phyloP scores from a whole-genome alignment of 441 rosid species.

The Pelargonium cotyledonis region DNA sequence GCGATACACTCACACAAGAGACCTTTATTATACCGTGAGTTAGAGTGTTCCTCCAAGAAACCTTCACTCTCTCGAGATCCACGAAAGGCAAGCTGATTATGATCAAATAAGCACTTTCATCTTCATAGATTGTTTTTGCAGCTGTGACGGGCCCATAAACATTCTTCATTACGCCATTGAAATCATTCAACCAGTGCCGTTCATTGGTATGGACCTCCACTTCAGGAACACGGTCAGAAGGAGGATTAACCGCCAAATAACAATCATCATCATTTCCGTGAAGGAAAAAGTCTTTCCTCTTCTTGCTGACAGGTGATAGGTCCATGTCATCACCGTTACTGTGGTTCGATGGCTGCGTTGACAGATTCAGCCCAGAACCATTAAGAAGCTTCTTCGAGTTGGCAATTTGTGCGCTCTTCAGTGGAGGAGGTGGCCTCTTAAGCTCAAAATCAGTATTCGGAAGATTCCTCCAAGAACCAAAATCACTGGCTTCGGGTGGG shows the following conservation, averaged over 20 bases:
- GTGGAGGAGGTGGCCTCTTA: slow-evolving; percentile 38
- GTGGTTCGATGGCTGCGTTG: slow-evolving; percentile 62
- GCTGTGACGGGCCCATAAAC: slow-evolving; percentile 76
- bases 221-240: slow-evolving; percentile 41
- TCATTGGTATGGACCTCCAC: slow-evolving; percentile 45
- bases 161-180: slow-evolving; percentile 73
- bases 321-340: slow-evolving; percentile 44
- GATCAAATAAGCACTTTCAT: slow-evolving; percentile 57
- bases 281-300: slow-evolving; percentile 52
- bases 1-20: slow-evolving; percentile 59
- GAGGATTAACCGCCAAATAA: slow-evolving; percentile 31
- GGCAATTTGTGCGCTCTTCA: slow-evolving; percentile 35
- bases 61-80: slow-evolving; percentile 67
- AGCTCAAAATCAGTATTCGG: slow-evolving; percentile 64
- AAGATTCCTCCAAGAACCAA: slow-evolving; percentile 69
- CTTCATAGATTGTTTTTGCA: slow-evolving; percentile 71
- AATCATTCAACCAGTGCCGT: slow-evolving; percentile 55
- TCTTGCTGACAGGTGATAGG: slow-evolving; percentile 37
- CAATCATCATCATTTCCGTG: slow-evolving; percentile 47
- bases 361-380: slow-evolving; percentile 62
- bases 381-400: slow-evolving; percentile 50
- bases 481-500: slow-evolving; percentile 72
- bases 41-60: slow-evolving; percentile 67
- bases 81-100: slow-evolving; percentile 65
- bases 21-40: slow-evolving; percentile 68